phyloP scores from a whole-genome alignment of 2,329 filamentous ascomycete species.

The Aspergillus pseudotamarii region DNA sequence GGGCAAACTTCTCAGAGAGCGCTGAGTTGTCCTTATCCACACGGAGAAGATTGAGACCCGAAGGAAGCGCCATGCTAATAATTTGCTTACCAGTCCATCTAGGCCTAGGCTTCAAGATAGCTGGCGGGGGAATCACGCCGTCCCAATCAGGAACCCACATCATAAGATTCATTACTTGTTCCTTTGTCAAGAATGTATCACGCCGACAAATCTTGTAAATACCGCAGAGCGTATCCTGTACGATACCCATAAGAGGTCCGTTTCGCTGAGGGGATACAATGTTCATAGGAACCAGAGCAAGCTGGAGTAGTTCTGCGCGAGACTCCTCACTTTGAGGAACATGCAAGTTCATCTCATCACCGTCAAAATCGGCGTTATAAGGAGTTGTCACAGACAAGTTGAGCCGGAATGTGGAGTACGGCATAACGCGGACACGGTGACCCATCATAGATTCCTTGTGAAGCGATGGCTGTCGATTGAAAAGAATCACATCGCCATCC shows the following conservation, averaged over 20 bases:
- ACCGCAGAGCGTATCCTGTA: conserved; percentile 95
- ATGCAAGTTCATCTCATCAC: conserved; percentile 99
- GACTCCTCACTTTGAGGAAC: conserved; percentile 98
- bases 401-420: conserved; percentile 96
- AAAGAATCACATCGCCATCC: conserved; percentile 96
- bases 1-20: conserved; percentile 57
- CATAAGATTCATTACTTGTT: conserved; percentile 94
- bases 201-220: conserved; percentile 95
- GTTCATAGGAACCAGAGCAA: conserved; percentile 97
- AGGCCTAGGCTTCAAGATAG: conserved; percentile 89
- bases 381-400: conserved; percentile 97
- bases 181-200: conserved; percentile 86
- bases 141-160: conserved; percentile 99
- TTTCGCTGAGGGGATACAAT: conserved; percentile 98
- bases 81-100: conserved; percentile 99
- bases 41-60: conserved; percentile 77
- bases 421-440: conserved; percentile 96
- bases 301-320: conserved; percentile 86
- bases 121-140: conserved; percentile 86
- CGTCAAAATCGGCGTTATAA: conserved; percentile 99
- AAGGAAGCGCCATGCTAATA: conserved; percentile 87
- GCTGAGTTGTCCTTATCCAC: conserved; percentile 63
- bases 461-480: conserved; percentile 98
- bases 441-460: conserved; percentile 99
- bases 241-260: conserved; percentile 97